These are phyloP conservation scores for Ceratocystis harringtonii DNA, from an alignment of 2,329 filamentous ascomycete genomes.

Conservation along the genomic window DNA sequence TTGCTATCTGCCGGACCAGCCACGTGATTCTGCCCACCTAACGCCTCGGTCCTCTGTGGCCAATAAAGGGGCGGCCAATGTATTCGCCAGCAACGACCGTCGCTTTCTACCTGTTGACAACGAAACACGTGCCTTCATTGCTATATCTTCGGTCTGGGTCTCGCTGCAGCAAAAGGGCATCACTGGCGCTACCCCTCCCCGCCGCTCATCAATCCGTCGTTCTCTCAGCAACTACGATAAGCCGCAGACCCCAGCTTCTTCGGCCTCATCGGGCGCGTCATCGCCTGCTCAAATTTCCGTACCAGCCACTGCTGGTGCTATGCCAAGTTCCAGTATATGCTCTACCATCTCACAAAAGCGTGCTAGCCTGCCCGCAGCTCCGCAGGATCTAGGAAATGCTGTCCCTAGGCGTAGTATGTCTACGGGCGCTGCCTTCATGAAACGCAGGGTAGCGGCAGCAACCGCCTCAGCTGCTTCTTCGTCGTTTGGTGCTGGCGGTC, in stretches of 20 bases:
- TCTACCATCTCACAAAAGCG: slow-evolving; percentile 2
- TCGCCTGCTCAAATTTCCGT: background rate
- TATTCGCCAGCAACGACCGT: slow-evolving; percentile 11
- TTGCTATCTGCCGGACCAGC: slow-evolving; percentile 12
- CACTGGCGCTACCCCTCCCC: slow-evolving; percentile 5
- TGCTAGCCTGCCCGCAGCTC: slow-evolving; percentile 4
- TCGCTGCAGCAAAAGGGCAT: slow-evolving; percentile 20
- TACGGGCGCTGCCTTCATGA: slow-evolving; percentile 21
- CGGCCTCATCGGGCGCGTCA: background rate
- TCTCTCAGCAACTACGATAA: slow-evolving; percentile 5
- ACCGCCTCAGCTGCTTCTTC: background rate
- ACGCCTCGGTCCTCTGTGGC: slow-evolving; percentile 8
- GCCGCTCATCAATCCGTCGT: slow-evolving; percentile 9
- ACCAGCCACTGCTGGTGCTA: background rate
- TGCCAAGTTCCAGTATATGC: background rate
- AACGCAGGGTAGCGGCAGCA: slow-evolving; percentile 14
- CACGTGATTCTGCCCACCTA: background rate
- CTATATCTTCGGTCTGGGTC: slow-evolving; percentile 21
- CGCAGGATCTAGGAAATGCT: background rate
- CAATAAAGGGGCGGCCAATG: background rate
- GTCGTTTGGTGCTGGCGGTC: background rate
- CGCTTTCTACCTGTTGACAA: slow-evolving; percentile 20
- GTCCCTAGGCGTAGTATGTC: slow-evolving; percentile 19
- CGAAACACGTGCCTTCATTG: slow-evolving; percentile 19
- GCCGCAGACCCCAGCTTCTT: background rate